phyloP scores from a whole-genome alignment of 352 stramenopile genomes.

The Globisporangium heterothallicum region DNA sequence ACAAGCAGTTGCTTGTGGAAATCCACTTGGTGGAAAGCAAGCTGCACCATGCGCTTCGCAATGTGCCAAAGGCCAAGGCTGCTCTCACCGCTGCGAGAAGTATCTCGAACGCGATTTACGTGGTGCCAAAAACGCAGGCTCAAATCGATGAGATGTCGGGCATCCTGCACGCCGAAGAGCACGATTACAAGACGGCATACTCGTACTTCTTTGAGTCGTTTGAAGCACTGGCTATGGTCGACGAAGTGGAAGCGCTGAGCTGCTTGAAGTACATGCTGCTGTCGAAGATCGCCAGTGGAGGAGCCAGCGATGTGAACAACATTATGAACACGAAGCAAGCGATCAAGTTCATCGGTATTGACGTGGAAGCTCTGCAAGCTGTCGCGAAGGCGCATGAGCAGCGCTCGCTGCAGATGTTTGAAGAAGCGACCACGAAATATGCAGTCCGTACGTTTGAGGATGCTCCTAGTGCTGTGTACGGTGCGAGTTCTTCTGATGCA shows the following conservation, averaged over 20 bases:
- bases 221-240: slow-evolving; percentile 92
- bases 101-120: slow-evolving; percentile 98
- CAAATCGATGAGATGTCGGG: slow-evolving; percentile 97
- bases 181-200: slow-evolving; percentile 99
- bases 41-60: slow-evolving; percentile 96
- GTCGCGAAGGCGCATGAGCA: slow-evolving; percentile 94
- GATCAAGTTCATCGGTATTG: slow-evolving; percentile 95
- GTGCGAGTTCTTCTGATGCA: too few relatives aligned
- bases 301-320: slow-evolving; percentile 90
- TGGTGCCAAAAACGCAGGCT: slow-evolving; percentile 92
- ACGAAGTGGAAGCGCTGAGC: slow-evolving; percentile 75
- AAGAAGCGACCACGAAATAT: slow-evolving; percentile 88
- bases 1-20: slow-evolving; percentile 99
- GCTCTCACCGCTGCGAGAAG: slow-evolving; percentile 96
- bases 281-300: slow-evolving; percentile 91
- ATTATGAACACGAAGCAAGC: slow-evolving; percentile 95
- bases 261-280: slow-evolving; percentile 99
- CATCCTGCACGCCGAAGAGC: slow-evolving; percentile 96
- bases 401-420: slow-evolving; percentile 90
- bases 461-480: neutral
- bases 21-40: slow-evolving; percentile 98
- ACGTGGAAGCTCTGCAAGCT: slow-evolving; percentile 95
- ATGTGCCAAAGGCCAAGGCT: slow-evolving; percentile 95
- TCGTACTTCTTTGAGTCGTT: slow-evolving; percentile 99
- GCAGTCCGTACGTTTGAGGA: slow-evolving; percentile 37